A percentile compares a stretch with the other conserved stretches of the same genome.
Evolutionary conservation across 2,329 filamentous ascomycete species (phyloP).

Genomic region (Nemania serpens): DNA sequence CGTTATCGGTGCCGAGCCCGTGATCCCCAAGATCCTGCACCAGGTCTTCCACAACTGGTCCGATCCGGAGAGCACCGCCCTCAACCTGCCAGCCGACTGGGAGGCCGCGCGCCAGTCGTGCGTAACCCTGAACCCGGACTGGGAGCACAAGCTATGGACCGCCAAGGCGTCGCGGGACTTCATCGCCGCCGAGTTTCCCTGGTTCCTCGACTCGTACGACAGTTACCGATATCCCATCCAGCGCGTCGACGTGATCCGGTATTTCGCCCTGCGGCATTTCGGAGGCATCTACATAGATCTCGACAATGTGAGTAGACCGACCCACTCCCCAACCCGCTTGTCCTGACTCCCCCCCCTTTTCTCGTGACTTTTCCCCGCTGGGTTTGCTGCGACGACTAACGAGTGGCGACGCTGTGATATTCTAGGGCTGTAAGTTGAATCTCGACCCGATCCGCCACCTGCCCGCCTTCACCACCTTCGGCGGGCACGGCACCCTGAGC

Average conservation of each 20-base stretch:
- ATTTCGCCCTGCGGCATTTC: conserved; percentile 77
- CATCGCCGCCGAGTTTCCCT: conserved; percentile 74
- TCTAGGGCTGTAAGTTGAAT: conserved; percentile 67
- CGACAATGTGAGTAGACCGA: conserved; percentile 49
- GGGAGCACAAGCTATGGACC: conserved; percentile 67
- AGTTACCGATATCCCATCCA: conserved; percentile 77
- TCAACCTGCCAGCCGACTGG: conserved; percentile 37
- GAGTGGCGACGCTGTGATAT: too few species aligned
- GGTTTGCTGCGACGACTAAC: too few species aligned
- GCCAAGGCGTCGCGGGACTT: conserved; percentile 71
- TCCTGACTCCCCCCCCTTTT: too few species aligned
- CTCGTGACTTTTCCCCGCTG: too few species aligned
- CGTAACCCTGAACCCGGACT: conserved; percentile 34
- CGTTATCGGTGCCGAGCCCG: background rate
- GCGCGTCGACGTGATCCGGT: conserved; percentile 77
- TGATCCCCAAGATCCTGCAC: conserved; percentile 41
- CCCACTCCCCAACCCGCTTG: too few species aligned
- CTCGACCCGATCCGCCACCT: conserved; percentile 69
- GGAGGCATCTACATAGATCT: conserved; percentile 83
- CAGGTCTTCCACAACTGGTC: conserved; percentile 41
- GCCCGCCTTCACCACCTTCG: conserved; percentile 67
- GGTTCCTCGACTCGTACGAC: conserved; percentile 77
- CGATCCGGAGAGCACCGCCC: conserved; percentile 30
- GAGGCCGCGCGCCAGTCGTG: conserved; percentile 34
- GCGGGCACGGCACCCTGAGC: conserved; percentile 38